phyloP scores from a whole-genome alignment of 78 protist genomes.

The Corallochytrium limacisporum region DNA sequence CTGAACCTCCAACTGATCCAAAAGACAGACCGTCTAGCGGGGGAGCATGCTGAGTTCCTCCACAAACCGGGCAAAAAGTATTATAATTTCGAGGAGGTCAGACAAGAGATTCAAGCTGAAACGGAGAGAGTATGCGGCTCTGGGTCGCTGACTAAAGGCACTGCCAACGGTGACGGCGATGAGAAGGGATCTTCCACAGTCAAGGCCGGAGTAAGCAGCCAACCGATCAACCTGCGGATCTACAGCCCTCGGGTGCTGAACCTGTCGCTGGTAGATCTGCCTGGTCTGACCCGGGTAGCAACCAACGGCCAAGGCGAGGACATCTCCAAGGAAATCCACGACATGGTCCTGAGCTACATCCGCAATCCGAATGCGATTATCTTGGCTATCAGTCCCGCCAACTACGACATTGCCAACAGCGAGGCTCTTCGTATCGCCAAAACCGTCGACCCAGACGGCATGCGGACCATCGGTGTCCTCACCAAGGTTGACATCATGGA shows the following conservation, averaged over 20 bases:
- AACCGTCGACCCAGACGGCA: slow-evolving; percentile 75
- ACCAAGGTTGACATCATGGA: slow-evolving; percentile 96
- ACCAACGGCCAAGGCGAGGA: slow-evolving; percentile 69
- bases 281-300: slow-evolving; percentile 82
- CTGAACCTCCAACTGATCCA: slow-evolving; percentile 80
- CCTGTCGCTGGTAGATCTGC: slow-evolving; percentile 82
- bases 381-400: slow-evolving; percentile 92
- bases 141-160: too few relatives aligned
- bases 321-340: slow-evolving; percentile 11
- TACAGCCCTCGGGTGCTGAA: slow-evolving; percentile 86
- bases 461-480: slow-evolving; percentile 87
- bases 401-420: slow-evolving; percentile 83
- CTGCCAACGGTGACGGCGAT: too few relatives aligned
- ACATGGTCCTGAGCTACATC: slow-evolving; percentile 65
- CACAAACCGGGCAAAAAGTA: slow-evolving; percentile 63
- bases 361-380: slow-evolving; percentile 71
- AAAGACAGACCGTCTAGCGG: neutral
- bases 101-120: slow-evolving; percentile 60
- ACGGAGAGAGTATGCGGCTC: slow-evolving; percentile 77
- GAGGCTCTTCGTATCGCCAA: slow-evolving; percentile 83
- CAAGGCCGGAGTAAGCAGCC: slow-evolving; percentile 57
- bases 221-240: slow-evolving; percentile 82
- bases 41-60: slow-evolving; percentile 54
- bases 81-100: slow-evolving; percentile 62
- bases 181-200: too few relatives aligned